Conservation (phyloP, 768 basidiomycete species). For the Fomitopsis pulvina region DNA sequence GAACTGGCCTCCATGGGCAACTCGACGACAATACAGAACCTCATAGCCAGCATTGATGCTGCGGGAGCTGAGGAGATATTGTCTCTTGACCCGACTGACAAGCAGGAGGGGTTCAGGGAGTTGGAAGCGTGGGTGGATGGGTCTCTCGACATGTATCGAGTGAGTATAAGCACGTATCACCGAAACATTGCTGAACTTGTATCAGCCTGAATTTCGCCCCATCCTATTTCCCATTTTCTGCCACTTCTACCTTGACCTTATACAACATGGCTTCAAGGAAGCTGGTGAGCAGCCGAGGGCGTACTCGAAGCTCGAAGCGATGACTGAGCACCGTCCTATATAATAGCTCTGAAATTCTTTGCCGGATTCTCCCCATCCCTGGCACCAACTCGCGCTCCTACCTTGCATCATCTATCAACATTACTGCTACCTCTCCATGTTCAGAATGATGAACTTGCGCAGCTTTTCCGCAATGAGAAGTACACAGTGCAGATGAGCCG, state of each 20-base stretch:
- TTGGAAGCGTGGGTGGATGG: conserved; percentile 87
- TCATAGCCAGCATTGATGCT: conserved; percentile 71
- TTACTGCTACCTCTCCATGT: conserved; percentile 81
- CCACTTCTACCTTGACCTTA: conserved; percentile 93
- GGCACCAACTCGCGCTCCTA: conserved; percentile 54
- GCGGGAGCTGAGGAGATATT: conserved; percentile 81
- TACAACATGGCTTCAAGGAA: conserved; percentile 85
- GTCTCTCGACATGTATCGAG: conserved; percentile 86
- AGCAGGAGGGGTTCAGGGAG: conserved; percentile 80
- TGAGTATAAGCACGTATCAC: conserved; percentile 29
- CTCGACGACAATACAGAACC: conserved; percentile 63
- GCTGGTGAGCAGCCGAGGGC: conserved; percentile 51
- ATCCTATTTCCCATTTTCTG: conserved; percentile 95
- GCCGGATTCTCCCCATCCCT: conserved; percentile 63
- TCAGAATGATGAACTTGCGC: conserved; percentile 73
- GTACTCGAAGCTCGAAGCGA: too few relatives aligned
- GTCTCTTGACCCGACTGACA: conserved; percentile 76
- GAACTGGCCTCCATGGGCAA: conserved; percentile 66
- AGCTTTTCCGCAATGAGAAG: conserved; percentile 84
- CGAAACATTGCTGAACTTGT: neutral
- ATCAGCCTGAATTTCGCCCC: conserved; percentile 89
- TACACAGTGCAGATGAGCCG: conserved; percentile 87
- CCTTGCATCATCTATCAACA: conserved; percentile 72
- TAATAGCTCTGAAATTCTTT: conserved; percentile 68
- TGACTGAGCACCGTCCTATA: neutral